Evolutionary conservation across 768 basidiomycete species (phyloP).

Genomic region (Lentinula guzmanii): DNA sequence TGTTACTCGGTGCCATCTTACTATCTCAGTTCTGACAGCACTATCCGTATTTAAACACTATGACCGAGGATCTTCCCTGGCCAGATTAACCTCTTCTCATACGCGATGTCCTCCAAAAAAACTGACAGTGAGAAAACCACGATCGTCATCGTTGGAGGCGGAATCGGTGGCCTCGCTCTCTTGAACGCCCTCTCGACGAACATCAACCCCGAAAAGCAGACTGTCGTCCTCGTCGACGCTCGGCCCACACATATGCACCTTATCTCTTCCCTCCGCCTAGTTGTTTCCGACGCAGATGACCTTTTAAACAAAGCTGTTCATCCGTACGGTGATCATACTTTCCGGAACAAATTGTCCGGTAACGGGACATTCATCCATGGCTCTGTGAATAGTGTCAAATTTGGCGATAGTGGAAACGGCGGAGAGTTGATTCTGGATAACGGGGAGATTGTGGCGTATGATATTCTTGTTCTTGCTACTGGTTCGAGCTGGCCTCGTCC

Average conservation of each 20-base stretch:
- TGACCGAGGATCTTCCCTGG: not conserved
- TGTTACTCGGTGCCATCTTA: not conserved
- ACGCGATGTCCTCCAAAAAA: not conserved
- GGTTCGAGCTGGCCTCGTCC: constrained; percentile 53
- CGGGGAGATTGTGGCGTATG: constrained; percentile 48
- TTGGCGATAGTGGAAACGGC: constrained; percentile 18
- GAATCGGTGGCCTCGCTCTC: constrained; percentile 40
- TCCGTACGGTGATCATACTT: constrained; percentile 31
- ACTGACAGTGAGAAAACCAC: not conserved
- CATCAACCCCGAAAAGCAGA: constrained; percentile 41
- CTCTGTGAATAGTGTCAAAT: constrained; percentile 25
- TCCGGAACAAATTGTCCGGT: constrained; percentile 22
- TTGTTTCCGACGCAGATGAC: constrained; percentile 38
- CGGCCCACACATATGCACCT: constrained; percentile 45
- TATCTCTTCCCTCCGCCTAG: constrained; percentile 47
- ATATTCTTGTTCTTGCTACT: constrained; percentile 52
- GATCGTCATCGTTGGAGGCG: constrained; percentile 53
- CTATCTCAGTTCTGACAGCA: not conserved
- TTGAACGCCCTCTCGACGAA: constrained; percentile 41
- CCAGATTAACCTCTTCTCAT: not conserved
- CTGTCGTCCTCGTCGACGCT: constrained; percentile 48
- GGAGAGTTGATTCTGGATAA: constrained; percentile 40
- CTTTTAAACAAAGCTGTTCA: constrained; percentile 27
- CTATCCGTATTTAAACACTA: not conserved
- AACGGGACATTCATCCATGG: constrained; percentile 42